Evolutionary conservation across 257 asterid species (phyloP).

Genomic region (Solanum rostratum): DNA sequence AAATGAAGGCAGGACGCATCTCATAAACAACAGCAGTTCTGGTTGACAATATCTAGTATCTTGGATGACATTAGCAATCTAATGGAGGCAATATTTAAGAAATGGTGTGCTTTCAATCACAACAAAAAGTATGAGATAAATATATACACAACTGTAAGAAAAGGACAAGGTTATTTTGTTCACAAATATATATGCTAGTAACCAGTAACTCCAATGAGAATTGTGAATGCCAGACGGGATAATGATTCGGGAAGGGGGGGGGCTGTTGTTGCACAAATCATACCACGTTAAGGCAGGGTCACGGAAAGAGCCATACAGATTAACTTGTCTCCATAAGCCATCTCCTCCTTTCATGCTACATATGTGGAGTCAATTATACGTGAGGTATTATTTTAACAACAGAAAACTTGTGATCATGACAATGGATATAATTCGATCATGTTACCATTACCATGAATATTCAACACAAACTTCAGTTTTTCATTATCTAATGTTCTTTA

Average conservation of each 20-base stretch:
- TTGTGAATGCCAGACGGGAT: background rate
- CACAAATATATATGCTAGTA: background rate
- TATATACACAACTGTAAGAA: background rate
- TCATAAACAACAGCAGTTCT: background rate
- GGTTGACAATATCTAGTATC: background rate
- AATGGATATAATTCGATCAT: background rate
- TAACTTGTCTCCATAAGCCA: background rate
- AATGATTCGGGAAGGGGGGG: background rate
- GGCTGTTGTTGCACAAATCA: background rate
- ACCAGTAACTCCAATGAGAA: background rate
- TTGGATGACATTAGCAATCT: background rate
- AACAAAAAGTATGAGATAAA: background rate
- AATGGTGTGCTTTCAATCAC: background rate
- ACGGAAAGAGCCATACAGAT: background rate
- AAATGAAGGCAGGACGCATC: background rate
- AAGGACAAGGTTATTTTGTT: background rate
- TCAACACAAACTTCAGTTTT: background rate
- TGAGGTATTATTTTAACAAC: background rate
- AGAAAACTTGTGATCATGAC: background rate
- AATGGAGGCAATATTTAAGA: background rate
- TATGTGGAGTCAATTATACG: background rate
- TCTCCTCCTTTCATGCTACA: background rate
- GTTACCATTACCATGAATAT: background rate
- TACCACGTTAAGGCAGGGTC: background rate
- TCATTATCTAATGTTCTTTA: background rate